Percentiles rank a stretch among this genome's conserved stretches.
Conservation (phyloP, 176 grass and related monocot genomes). For the Aegilops longissima region DNA sequence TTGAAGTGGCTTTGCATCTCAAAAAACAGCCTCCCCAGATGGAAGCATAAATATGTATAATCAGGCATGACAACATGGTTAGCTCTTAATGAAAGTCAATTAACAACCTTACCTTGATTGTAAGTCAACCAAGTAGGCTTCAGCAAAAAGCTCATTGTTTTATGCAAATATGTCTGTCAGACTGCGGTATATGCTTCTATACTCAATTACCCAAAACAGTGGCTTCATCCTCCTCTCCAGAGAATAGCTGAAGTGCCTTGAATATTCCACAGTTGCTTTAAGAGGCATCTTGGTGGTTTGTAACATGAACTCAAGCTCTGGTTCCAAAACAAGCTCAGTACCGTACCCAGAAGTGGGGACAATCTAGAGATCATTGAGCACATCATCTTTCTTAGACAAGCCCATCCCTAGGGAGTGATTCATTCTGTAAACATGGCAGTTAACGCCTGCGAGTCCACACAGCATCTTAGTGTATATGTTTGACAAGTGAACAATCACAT, state of each 20-base stretch:
- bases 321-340: slow-evolving; percentile 57
- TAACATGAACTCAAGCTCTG: slow-evolving; percentile 77
- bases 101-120: slow-evolving; percentile 2
- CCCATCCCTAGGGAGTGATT: slow-evolving; percentile 51
- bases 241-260: slow-evolving; percentile 79
- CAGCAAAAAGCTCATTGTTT: slow-evolving; percentile 67
- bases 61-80: not conserved
- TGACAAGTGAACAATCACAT: not conserved
- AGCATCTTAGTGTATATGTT: not conserved
- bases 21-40: not conserved
- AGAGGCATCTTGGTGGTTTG: slow-evolving; percentile 65
- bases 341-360: slow-evolving; percentile 81
- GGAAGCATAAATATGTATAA: slow-evolving; percentile 16
- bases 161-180: slow-evolving; percentile 73
- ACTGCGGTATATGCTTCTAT: slow-evolving; percentile 52
- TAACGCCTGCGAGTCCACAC: not conserved
- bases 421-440: slow-evolving; percentile 49
- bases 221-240: slow-evolving; percentile 74
- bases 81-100: not conserved
- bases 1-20: not conserved
- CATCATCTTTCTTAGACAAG: slow-evolving; percentile 62
- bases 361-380: slow-evolving; percentile 86
- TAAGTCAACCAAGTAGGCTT: slow-evolving; percentile 49
- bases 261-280: slow-evolving; percentile 58
- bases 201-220: slow-evolving; percentile 53